phyloP scores from a whole-genome alignment of 768 basidiomycete genomes.

The Termitomyces heimii region DNA sequence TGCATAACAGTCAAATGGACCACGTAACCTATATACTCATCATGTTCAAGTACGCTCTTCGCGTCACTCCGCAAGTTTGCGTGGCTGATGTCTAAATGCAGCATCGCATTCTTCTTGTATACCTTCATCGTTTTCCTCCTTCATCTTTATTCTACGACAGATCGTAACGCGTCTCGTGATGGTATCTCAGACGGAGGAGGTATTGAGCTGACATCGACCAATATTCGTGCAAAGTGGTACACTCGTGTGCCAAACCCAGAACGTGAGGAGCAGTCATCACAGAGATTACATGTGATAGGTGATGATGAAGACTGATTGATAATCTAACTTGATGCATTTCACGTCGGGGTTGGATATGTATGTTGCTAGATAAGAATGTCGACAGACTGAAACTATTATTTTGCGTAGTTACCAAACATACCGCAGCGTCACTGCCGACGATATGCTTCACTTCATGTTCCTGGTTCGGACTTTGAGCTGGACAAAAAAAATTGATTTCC shows the following conservation, averaged over 20 bases:
- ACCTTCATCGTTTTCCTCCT: constrained; percentile 65
- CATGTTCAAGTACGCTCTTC: constrained; percentile 60
- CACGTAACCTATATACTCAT: constrained; percentile 87
- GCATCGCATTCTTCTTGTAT: constrained; percentile 76
- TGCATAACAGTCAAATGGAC: constrained; percentile 73
- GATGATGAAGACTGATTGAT: constrained; percentile 27
- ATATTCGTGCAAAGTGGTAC: constrained; percentile 52
- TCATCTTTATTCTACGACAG: constrained; percentile 59
- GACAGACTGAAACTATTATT: not conserved
- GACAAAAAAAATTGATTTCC: too few relatives aligned
- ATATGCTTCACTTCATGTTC: not conserved
- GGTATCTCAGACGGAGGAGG: not conserved
- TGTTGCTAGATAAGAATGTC: not conserved
- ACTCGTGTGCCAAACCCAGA: constrained; percentile 47
- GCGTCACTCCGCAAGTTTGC: not conserved
- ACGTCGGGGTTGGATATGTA: not conserved
- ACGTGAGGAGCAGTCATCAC: constrained; percentile 1
- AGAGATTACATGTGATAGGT: constrained; percentile 22
- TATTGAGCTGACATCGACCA: constrained; percentile 12
- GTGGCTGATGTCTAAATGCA: constrained; percentile 17
- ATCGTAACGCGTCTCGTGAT: constrained; percentile 40
- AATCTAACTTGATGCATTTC: not conserved
- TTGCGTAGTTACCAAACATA: not conserved
- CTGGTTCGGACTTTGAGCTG: too few relatives aligned
- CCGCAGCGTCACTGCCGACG: not conserved